Evolutionary conservation across 257 asterid species (phyloP), one percentile per base, ranked within the genome.

Genomic region (Cruciata laevipes): DNA sequence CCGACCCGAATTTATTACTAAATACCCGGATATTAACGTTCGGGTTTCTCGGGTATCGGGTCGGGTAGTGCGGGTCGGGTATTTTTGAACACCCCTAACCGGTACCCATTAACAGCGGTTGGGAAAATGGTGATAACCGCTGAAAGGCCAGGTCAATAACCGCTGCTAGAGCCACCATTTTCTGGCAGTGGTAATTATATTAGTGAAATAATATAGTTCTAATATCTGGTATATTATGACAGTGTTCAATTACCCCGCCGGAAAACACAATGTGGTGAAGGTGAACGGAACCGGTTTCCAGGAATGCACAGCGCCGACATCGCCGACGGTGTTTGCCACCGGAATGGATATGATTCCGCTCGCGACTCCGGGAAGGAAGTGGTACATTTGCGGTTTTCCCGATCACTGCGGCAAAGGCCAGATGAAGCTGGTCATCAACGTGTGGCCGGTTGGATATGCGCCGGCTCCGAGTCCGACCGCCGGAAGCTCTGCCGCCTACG

Each of bases 341-440:
- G 71, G 30, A 1, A 38, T 24, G 6, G n/a, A 79, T 66, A 21
- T 6, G 3, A 69, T 82, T 27, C 7, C 68, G 31, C 84, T 79
- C 1, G 18, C 53, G 0, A 16, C 25, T 25, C 44, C 67, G 2
- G 86, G 86, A 20, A 76, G 33, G 72, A 79, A 74, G 33, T 79
- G 86, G 86, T 82, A 82, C 67, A 75, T 73, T 5, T 71, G 79
- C 32, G 62, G 65, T 3, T 17, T 79, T 25, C 31, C 18, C 0
- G 60, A 37, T 4, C 82, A 82, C 30, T 82, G 86, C 52, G 33
- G 13, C 3, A 0, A 1, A 13, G 82, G 80, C 16, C 58, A 27
- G 55, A 61, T 74, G 85, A 83, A 81, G 82, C 74, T 84, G 13
- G 72, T 61, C 71, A 76, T 84, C 4, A 78, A 68, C 4, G 72